Evolutionary conservation across 805 yeast species (phyloP).

Genomic region (Yarrowia sp.): DNA sequence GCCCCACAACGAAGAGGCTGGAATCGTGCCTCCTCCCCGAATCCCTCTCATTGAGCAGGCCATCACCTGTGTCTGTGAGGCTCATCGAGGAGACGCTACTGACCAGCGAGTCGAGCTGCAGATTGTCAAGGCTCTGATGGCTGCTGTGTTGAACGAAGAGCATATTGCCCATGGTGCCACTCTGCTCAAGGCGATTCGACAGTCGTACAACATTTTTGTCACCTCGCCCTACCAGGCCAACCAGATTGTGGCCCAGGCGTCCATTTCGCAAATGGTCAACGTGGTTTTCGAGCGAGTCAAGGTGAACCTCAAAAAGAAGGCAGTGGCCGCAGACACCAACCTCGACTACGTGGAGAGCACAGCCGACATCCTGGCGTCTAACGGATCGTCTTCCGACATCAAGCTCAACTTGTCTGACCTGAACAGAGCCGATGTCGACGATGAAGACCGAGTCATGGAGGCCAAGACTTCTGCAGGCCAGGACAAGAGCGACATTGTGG

Average conservation of each 20-base stretch:
- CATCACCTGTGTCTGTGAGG: conserved; percentile 74
- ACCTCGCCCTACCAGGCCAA: conserved; percentile 75
- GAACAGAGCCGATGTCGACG: conserved; percentile 30
- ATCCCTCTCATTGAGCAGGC: conserved; percentile 72
- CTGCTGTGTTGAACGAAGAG: conserved; percentile 76
- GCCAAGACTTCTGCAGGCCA: conserved; percentile 42
- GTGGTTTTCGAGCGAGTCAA: conserved; percentile 76
- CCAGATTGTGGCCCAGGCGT: conserved; percentile 94
- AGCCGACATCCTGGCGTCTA: not conserved
- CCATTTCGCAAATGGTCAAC: conserved; percentile 83
- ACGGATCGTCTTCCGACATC: conserved; percentile 28
- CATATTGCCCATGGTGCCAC: conserved; percentile 89
- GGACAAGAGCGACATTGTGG: conserved; percentile 62
- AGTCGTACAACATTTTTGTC: conserved; percentile 87
- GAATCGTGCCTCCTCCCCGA: conserved; percentile 53
- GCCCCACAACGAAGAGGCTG: conserved; percentile 39
- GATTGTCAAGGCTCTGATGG: conserved; percentile 85
- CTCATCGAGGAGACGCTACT: conserved; percentile 90
- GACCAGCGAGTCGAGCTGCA: conserved; percentile 87
- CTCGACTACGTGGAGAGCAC: conserved; percentile 2
- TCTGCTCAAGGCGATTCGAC: conserved; percentile 83
- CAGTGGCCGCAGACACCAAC: not conserved
- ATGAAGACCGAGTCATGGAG: conserved; percentile 35
- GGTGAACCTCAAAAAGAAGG: conserved; percentile 34
- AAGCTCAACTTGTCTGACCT: conserved; percentile 38